phyloP scores from a whole-genome alignment of 2,329 filamentous ascomycete genomes.

The Cytospora piceae region DNA sequence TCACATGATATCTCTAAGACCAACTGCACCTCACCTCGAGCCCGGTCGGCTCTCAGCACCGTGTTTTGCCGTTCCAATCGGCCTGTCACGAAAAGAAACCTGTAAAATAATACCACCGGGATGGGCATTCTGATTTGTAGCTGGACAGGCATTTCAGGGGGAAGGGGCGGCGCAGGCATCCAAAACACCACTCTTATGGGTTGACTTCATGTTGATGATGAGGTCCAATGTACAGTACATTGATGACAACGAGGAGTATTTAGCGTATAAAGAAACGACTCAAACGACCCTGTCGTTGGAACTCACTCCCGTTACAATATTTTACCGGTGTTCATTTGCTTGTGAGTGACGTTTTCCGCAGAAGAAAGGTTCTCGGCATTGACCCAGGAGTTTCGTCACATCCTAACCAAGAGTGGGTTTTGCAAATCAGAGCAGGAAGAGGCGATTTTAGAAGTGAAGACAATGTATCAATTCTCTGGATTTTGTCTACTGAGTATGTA shows the following conservation, averaged over 20 bases:
- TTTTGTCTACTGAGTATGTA: background rate
- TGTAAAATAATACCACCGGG: conserved; percentile 24
- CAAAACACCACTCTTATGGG: conserved; percentile 31
- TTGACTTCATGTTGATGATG: conserved; percentile 15
- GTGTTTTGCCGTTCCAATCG: background rate
- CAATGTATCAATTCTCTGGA: background rate
- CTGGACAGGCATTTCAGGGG: conserved; percentile 9
- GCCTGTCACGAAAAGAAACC: conserved; percentile 12
- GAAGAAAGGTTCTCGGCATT: background rate
- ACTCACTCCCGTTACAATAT: background rate
- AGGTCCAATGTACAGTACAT: conserved; percentile 26
- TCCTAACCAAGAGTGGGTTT: background rate
- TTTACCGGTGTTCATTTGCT: background rate
- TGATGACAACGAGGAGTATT: conserved; percentile 10
- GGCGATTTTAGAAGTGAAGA: background rate
- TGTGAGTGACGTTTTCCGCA: background rate
- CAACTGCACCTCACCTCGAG: background rate
- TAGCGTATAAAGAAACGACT: conserved; percentile 10
- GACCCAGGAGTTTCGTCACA: background rate
- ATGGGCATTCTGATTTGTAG: conserved; percentile 13
- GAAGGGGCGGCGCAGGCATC: conserved; percentile 27
- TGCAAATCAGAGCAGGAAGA: background rate
- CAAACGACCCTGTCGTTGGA: background rate
- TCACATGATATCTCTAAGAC: background rate
- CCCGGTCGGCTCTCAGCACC: background rate